Evolutionary conservation across 1,284 basidiomycete species (phyloP).

Genomic region (Ustilago sp.): DNA sequence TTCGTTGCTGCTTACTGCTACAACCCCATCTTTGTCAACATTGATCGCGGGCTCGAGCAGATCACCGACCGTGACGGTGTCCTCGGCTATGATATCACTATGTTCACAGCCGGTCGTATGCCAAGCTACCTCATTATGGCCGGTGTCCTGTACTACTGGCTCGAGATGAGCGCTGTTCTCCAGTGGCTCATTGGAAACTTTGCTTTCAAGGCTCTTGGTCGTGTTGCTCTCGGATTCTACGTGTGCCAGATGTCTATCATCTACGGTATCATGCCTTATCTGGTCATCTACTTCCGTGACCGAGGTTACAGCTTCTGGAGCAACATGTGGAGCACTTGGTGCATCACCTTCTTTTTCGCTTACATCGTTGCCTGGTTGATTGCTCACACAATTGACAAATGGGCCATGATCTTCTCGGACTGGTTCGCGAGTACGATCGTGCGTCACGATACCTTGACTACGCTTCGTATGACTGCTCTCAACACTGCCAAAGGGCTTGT

Average conservation of each 20-base stretch:
- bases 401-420: slow-evolving; percentile 40
- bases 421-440: slow-evolving; percentile 34
- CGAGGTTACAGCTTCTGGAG: slow-evolving; percentile 68
- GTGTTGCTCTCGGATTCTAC: slow-evolving; percentile 71
- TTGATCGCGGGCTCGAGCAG: slow-evolving; percentile 63
- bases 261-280: slow-evolving; percentile 70
- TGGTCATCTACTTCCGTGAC: slow-evolving; percentile 69
- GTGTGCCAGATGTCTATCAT: slow-evolving; percentile 71
- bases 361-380: slow-evolving; percentile 68
- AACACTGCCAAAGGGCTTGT: slow-evolving; percentile 26
- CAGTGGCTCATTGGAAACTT: slow-evolving; percentile 70
- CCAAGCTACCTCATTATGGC: slow-evolving; percentile 49
- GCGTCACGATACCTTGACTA: slow-evolving; percentile 32
- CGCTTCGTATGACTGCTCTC: slow-evolving; percentile 15
- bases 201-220: slow-evolving; percentile 70
- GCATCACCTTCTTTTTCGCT: slow-evolving; percentile 69
- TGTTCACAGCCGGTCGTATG: slow-evolving; percentile 40
- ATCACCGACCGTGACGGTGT: slow-evolving; percentile 69
- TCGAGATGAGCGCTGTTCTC: slow-evolving; percentile 70
- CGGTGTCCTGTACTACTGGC: slow-evolving; percentile 67
- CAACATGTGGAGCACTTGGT: slow-evolving; percentile 70
- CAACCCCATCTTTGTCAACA: slow-evolving; percentile 63
- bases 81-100: slow-evolving; percentile 63
- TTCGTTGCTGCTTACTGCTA: slow-evolving; percentile 69
- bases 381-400: slow-evolving; percentile 32